Evolutionary conservation across 2,329 filamentous ascomycete species (phyloP).

Genomic region (Aspergillus sergii): DNA sequence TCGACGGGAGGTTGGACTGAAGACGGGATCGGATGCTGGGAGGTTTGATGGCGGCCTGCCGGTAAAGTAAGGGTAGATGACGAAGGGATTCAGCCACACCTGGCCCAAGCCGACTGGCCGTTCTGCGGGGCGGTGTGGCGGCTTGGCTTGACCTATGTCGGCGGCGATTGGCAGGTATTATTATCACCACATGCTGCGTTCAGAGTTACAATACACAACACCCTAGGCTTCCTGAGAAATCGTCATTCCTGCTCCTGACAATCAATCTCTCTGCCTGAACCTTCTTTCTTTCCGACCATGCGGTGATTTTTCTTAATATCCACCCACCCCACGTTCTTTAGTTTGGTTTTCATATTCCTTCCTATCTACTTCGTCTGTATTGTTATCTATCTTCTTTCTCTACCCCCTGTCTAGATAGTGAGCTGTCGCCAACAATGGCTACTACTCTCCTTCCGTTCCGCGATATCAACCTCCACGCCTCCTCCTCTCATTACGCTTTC

Average conservation of each 20-base stretch:
- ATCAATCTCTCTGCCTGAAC: neutral
- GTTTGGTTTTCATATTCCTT: constrained; percentile 10
- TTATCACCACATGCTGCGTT: constrained; percentile 19
- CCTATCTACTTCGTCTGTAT: neutral
- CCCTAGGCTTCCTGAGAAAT: constrained; percentile 11
- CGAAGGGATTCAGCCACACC: constrained; percentile 38
- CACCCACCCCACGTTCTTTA: constrained; percentile 1
- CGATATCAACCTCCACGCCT: constrained; percentile 95
- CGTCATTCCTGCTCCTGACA: constrained; percentile 7
- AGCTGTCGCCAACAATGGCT: constrained; percentile 32
- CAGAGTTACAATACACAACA: neutral
- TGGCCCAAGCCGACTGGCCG: constrained; percentile 20
- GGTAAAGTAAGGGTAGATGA: constrained; percentile 29
- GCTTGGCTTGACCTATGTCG: neutral
- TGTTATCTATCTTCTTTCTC: constrained; percentile 7
- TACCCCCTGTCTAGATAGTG: constrained; percentile 25
- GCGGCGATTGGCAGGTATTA: neutral
- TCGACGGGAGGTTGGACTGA: neutral
- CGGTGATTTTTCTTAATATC: neutral
- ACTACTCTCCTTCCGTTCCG: constrained; percentile 69
- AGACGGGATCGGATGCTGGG: constrained; percentile 8
- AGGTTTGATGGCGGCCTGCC: constrained; percentile 5
- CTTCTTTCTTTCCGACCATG: constrained; percentile 12
- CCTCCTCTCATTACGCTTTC: constrained; percentile 91
- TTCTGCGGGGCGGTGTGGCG: constrained; percentile 21